Conservation (phyloP, 2,329 filamentous ascomycete genomes). For the Drechslerella stenobrocha region DNA sequence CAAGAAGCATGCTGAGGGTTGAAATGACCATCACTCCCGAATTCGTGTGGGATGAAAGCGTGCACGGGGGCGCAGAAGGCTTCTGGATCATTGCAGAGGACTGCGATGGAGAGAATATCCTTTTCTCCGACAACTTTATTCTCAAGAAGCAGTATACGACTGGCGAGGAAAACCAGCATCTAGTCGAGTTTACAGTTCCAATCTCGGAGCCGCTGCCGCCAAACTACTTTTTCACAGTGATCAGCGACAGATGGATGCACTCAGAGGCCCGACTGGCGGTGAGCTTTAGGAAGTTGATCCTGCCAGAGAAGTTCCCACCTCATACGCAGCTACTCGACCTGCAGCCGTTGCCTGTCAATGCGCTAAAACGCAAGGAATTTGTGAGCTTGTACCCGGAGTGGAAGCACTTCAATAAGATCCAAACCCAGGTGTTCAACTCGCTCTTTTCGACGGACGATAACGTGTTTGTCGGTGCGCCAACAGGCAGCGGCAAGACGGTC, state of each 20-base stretch:
- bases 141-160: slow-evolving; percentile 85
- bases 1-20: slow-evolving; percentile 85
- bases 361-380: slow-evolving; percentile 83
- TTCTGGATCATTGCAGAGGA: slow-evolving; percentile 99
- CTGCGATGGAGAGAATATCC: slow-evolving; percentile 91
- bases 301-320: slow-evolving; percentile 92
- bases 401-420: slow-evolving; percentile 92
- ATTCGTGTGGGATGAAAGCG: slow-evolving; percentile 88
- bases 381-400: slow-evolving; percentile 78
- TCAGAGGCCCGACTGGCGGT: slow-evolving; percentile 91
- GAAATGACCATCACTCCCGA: slow-evolving; percentile 90
- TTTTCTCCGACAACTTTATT: slow-evolving; percentile 93
- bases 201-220: slow-evolving; percentile 98
- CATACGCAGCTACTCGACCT: slow-evolving; percentile 90
- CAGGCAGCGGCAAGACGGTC: slow-evolving; percentile 93
- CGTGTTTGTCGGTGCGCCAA: slow-evolving; percentile 87
- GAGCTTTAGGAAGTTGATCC: slow-evolving; percentile 89
- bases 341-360: slow-evolving; percentile 84
- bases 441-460: slow-evolving; percentile 90
- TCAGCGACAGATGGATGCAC: slow-evolving; percentile 98
- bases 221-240: slow-evolving; percentile 94
- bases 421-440: slow-evolving; percentile 95
- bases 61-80: slow-evolving; percentile 85
- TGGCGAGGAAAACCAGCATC: slow-evolving; percentile 84
- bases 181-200: slow-evolving; percentile 93